phyloP scores from a whole-genome alignment of 768 basidiomycete species.

The Hericium coralloides region DNA sequence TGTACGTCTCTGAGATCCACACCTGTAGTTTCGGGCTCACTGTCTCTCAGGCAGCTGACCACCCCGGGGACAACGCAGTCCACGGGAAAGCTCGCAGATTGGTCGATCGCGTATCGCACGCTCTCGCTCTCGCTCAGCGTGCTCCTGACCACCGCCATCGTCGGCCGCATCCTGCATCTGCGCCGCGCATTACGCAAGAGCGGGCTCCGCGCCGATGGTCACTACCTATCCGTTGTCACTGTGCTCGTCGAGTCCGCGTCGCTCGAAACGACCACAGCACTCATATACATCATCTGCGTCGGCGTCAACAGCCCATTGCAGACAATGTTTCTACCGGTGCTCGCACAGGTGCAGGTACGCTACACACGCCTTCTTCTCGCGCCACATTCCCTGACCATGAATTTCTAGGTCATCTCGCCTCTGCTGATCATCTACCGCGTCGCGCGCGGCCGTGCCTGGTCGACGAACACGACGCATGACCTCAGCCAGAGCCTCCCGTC shows the following conservation, averaged over 20 bases:
- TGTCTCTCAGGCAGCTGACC: slow-evolving; percentile 11
- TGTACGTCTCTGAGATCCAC: neutral
- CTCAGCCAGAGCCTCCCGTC: neutral
- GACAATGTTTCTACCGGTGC: slow-evolving; percentile 10
- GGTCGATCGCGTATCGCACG: slow-evolving; percentile 14
- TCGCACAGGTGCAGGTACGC: slow-evolving; percentile 12
- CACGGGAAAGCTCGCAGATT: slow-evolving; percentile 3
- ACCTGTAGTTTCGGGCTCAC: slow-evolving; percentile 10
- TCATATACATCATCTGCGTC: slow-evolving; percentile 11
- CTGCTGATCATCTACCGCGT: slow-evolving; percentile 13
- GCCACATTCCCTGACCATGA: too few relatives aligned
- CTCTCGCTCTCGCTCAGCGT: slow-evolving; percentile 10
- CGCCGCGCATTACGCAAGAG: neutral
- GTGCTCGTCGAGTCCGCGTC: slow-evolving; percentile 12
- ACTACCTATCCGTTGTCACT: neutral
- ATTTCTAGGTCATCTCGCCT: slow-evolving; percentile 8
- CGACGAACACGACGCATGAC: neutral
- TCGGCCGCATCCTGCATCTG: slow-evolving; percentile 1
- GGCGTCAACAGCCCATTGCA: slow-evolving; percentile 10
- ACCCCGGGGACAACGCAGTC: slow-evolving; percentile 5
- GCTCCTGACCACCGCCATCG: slow-evolving; percentile 9
- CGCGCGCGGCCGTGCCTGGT: slow-evolving; percentile 2
- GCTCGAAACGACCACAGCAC: slow-evolving; percentile 5
- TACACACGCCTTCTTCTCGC: neutral
- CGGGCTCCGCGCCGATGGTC: neutral